Evolutionary conservation across 345 rosid genomes (phyloP), one percentile per base, ranked within the genome.

Genomic region (Brassica cretica): DNA sequence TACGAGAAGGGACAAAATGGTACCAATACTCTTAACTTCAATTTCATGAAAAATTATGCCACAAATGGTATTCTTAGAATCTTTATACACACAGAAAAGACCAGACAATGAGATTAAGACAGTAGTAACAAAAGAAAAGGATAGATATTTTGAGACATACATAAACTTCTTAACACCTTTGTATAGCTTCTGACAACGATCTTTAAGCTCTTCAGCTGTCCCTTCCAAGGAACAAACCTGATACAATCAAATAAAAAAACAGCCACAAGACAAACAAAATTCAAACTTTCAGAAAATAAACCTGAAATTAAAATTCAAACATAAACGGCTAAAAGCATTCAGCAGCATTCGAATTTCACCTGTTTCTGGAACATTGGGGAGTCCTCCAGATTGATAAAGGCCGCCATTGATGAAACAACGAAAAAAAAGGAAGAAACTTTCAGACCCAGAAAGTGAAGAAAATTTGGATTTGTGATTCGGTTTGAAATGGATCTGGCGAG

Each of bases 301-400:
- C 41, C 70, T 24, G 32, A 33, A 76, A 8, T 37, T 8, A 25
- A n/a, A 21, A 5, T 27, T 11, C 19, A 9, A 19, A 65, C 21
- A 9, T 19, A 4, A 56, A 55, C 2, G 70, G 76, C 0, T n/a
- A n/a, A n/a, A n/a, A n/a, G n/a, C n/a, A n/a, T n/a, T 30, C 2
- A 15, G 19, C 25, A 66, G 33, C 25, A 16, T 24, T 27, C 2
- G 10, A 67, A 69, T 35, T 39, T 68, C 66, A 90, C 95, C 87
- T 87, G 91, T 82, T 88, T 90, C 66, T 86, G 86, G 70, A 90
- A 90, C 95, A 90, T 90, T 32, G 93, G 95, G 1, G 95, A 90
- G 78, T 90, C 95, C 16, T 90, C 95, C 15, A 90, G 88, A 74
- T 86, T 86, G 70, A 84, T 83, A 73, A 87, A 90, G 25, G 86